Evolutionary conservation across 2,329 filamentous ascomycete genomes (phyloP), one percentile per base, ranked within the genome.

Genomic region (Paracoccidioides lutzii): DNA sequence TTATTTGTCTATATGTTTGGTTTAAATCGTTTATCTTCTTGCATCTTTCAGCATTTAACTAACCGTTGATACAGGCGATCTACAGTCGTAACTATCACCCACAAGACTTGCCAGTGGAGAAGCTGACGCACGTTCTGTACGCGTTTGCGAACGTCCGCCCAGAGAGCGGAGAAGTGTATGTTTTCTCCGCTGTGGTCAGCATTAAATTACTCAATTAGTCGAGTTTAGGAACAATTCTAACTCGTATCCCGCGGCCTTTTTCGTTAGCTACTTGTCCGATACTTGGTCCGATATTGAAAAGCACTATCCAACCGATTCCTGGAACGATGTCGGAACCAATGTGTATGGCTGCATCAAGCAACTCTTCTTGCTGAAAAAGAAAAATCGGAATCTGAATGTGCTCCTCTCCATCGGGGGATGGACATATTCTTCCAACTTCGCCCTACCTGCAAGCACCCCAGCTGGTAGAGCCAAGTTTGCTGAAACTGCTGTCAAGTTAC

Each of bases 41-140:
- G 9, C 8, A 5, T 10, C 41, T 44, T 53, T 28, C n/a, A 12
- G 30, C 12, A 44, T 9, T 6, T 28, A 40, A 33, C 35, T 43
- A 12, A 52, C 35, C 15, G 9, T 10, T 43, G 38, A 30, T 37
- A 41, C 46, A 76, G 88, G 87, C 86, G 61, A 91, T 94, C 63
- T 95, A 95, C 70, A 88, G 77, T 44, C 82, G 90, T 57, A 86
- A 90, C 65, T 86, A 93, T 67, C 79, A 82, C 12, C 89, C 90
- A 0, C 86, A 93, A 66, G 83, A 93, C 66, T 78, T 95, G 2
- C 88, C 88, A 0, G 83, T 80, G 2, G 81, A 90, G 54, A 86
- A 88, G 59, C 79, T 95, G 38, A 95, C 90, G 0, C 90, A 96
- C 66, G 72, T 95, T 6, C 80, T 95, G 14, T 95, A 95, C 63